Base-by-base conservation (phyloP, 352 stramenopile species). In the Pilasporangium apinafurcum region DNA sequence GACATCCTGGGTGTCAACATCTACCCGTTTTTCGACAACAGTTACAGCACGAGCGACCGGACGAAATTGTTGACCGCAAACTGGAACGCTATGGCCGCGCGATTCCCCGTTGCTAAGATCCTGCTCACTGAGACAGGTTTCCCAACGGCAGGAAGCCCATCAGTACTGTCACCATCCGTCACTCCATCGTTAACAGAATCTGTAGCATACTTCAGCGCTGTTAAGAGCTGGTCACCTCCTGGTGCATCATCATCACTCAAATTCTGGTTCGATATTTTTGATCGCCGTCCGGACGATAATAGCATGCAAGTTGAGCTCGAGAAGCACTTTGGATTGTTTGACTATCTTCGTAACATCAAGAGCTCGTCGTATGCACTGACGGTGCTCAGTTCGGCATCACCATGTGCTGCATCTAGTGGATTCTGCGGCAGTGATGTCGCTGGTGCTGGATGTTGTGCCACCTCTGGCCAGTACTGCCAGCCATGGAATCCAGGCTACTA, bases 191-290 rank as follows among this genome's bases (percentile, higher is more conserved):
- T 44, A 29, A 25, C 7, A 4, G 48, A 44, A 8, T 36, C 57
- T 27, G 39, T 42, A 20, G 33, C 33, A 18, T 71, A 66, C 38
- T 68, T 57, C 55, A 50, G 58, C 0, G 50, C 54, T 5, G 44
- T 68, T 13, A 28, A 24, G 27, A n/a, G 54, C 12, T 73, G 62
- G 58, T 51, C 31, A 8, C 52, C 57, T 4, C 29, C 24, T 0
- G 49, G 53, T 10, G 36, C 28, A 16, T 29, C n/a, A 18, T 22
- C 35, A 32, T 42, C 8, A n/a, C 45, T 38, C 24, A 69, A 56
- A 44, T 85, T 85, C 50, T 83, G 68, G 66, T 83, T 81, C 50
- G 58, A 65, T 35, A 48, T 71, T 21, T 85, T 83, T 37, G 68
- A 85, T 36, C 65, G 68, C 28, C 64, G 61, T 25, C 54, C 56